These are phyloP conservation scores for Podila verticillata DNA, from an alignment of 192 early-diverging fungal species.

Conservation along the genomic window DNA sequence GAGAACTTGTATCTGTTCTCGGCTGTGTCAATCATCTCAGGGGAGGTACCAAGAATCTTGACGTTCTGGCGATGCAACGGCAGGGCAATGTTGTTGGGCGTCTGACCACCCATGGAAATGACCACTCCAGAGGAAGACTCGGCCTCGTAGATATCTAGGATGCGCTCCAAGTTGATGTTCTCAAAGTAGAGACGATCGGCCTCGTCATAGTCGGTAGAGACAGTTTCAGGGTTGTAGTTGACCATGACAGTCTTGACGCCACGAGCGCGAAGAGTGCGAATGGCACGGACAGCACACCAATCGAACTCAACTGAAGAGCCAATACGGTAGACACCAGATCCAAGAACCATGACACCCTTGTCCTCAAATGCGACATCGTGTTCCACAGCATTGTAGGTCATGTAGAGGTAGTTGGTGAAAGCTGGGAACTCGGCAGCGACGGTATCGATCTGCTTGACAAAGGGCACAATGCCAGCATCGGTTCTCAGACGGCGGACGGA, in stretches of 20 bases:
- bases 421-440: constrained; percentile 99
- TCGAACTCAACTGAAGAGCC: constrained; percentile 98
- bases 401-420: constrained; percentile 98
- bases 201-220: constrained; percentile 99
- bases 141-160: constrained; percentile 96
- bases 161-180: constrained; percentile 91
- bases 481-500: constrained; percentile 84
- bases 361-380: constrained; percentile 94
- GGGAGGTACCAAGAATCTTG: constrained; percentile 93
- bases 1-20: constrained; percentile 99
- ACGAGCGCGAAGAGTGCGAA: constrained; percentile 89
- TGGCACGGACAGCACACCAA: constrained; percentile 98
- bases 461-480: constrained; percentile 86
- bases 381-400: constrained; percentile 95
- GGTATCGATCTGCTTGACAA: constrained; percentile 99
- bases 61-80: constrained; percentile 90
- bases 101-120: constrained; percentile 96
- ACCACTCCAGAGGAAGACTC: constrained; percentile 89
- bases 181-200: constrained; percentile 98
- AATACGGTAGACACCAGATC: constrained; percentile 98
- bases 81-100: constrained; percentile 98
- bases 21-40: constrained; percentile 96
- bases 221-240: constrained; percentile 99
- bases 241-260: constrained; percentile 97
- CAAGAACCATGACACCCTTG: constrained; percentile 96